Evolutionary conservation across 176 grass and related monocot species (phyloP).

Genomic region (Hordeum marinum): DNA sequence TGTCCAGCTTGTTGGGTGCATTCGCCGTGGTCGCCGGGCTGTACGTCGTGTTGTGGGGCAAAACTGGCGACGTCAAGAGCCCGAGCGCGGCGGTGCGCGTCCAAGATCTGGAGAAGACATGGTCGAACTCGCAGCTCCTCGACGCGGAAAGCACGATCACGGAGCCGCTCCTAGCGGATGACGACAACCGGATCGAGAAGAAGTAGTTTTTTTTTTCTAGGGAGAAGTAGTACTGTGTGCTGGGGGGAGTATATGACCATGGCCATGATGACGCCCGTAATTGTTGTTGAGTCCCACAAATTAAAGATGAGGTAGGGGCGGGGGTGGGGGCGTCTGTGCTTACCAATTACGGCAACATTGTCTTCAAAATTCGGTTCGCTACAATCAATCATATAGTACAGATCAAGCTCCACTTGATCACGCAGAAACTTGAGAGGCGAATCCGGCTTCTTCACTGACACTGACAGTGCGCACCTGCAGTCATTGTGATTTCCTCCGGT

Average conservation of each 20-base stretch:
- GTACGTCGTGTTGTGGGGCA: conserved; percentile 43
- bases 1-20: conserved; percentile 34
- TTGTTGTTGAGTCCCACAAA: background rate
- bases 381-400: background rate
- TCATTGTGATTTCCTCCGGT: background rate
- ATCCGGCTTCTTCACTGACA: background rate
- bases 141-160: background rate
- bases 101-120: background rate
- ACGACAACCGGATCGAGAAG: background rate
- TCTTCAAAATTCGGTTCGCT: background rate
- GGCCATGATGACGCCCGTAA: background rate
- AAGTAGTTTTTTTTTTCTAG: background rate
- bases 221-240: background rate
- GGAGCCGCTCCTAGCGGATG: background rate
- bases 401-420: background rate
- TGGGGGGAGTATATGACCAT: background rate
- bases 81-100: background rate
- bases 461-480: background rate
- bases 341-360: too few species aligned
- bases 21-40: conserved; percentile 22
- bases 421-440: background rate
- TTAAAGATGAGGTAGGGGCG: background rate
- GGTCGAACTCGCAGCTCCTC: background rate
- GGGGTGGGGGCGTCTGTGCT: too few species aligned
- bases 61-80: background rate